Conservation (phyloP, 176 grass and related monocot genomes). For the Zizania latifolia region DNA sequence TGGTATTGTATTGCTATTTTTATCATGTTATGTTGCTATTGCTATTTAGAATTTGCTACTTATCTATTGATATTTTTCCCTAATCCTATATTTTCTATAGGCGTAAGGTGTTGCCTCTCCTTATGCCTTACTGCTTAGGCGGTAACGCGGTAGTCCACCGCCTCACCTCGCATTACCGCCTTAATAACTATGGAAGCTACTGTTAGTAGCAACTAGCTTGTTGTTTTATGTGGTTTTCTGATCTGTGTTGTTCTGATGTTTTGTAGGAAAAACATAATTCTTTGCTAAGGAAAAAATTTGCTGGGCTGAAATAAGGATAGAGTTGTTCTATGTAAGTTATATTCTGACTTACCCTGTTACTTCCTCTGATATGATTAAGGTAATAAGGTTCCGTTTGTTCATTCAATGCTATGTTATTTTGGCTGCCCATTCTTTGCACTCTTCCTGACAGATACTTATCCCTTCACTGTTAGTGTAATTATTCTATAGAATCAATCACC, state of each 20-base stretch:
- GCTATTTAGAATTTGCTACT: no score
- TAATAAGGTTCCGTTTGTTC: neutral
- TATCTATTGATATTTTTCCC: no score
- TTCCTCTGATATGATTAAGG: neutral
- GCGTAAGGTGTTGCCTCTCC: no score
- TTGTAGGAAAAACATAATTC: slow-evolving; percentile 18
- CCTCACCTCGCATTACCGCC: no score
- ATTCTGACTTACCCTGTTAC: neutral
- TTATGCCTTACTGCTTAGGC: no score
- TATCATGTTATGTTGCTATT: no score
- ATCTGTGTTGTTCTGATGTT: neutral
- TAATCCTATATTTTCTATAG: no score
- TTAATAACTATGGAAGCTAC: no score
- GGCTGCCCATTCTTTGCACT: neutral
- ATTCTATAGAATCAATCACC: neutral
- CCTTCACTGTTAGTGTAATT: neutral
- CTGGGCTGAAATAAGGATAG: slow-evolving; percentile 9
- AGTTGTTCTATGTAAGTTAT: neutral
- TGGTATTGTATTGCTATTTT: no score
- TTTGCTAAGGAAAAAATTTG: neutral
- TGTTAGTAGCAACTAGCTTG: neutral
- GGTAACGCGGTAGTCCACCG: no score
- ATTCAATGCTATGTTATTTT: neutral
- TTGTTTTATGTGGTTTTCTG: neutral
- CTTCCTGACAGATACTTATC: neutral